Evolutionary conservation across 345 rosid genomes (phyloP), one percentile per base, ranked within the genome.

Genomic region (Sonneratia alba): DNA sequence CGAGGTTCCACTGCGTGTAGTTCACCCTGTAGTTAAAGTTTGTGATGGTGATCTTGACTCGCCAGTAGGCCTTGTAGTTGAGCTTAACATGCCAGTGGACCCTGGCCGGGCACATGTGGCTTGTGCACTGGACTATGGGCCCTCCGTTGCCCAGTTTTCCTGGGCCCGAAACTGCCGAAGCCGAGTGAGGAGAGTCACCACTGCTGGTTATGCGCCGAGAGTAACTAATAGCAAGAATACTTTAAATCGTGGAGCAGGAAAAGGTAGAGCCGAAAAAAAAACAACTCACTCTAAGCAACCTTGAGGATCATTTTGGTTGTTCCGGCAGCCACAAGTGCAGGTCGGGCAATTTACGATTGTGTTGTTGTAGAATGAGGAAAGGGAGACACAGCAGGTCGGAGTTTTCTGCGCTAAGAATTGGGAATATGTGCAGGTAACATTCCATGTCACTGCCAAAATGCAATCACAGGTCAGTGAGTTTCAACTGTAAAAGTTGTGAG

Each of bases 61-160:
- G 85, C 98, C 98, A 92, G 79, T 89, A 92, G 72, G 84, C 89
- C 83, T 86, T 87, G 87, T 92, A 91, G 73, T 90, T 94, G 74
- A 87, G 87, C 79, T 94, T 94, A 19, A 90, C 88, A 71, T 92
- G 97, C 98, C 98, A 94, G 75, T 94, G 97, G 71, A 93, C 75
- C 75, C 93, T 69, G 49, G 88, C 65, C 0, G 98, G 98, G 75
- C 98, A 93, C 97, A 93, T 84, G 57, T 93, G 97, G 75, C 84
- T 81, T 6, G 96, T 89, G 79, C 98, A 91, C 72, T 77, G 94
- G 47, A 93, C 80, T 65, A 86, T 73, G 75, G 97, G 97, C 64
- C 14, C 64, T 3, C 79, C 65, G 57, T 74, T 75, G 70, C 45
- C 77, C 16, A 77, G 75, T 78, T 78, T 85, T 1, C 78, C 82